A percentile compares a stretch with the other conserved stretches of the same genome.
phyloP scores from a whole-genome alignment of 805 yeast genomes.

The Yarrowia porcina region DNA sequence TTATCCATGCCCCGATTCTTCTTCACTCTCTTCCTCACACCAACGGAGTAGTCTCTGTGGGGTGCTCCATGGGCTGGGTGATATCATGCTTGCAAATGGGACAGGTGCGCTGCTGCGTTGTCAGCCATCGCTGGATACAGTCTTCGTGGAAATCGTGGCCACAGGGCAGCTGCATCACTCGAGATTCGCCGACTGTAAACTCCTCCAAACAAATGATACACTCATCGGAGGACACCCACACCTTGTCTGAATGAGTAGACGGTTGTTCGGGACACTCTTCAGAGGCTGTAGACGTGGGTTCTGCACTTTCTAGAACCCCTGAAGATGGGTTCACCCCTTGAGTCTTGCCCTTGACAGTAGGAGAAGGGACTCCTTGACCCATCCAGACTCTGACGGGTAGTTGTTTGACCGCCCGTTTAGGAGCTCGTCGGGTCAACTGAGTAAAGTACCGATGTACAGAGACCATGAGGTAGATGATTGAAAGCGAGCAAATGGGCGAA shows the following conservation, averaged over 20 bases:
- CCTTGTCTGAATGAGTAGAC: constrained; percentile 32
- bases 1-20: too few species aligned
- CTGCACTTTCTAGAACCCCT: background rate
- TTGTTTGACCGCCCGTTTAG: constrained; percentile 39
- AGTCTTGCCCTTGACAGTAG: background rate
- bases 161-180: constrained; percentile 55
- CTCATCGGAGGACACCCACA: constrained; percentile 48
- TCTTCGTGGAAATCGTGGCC: constrained; percentile 58
- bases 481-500: constrained; percentile 42
- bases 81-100: constrained; percentile 56
- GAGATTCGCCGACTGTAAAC: constrained; percentile 47
- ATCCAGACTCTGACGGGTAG: constrained; percentile 41
- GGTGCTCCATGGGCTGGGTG: constrained; percentile 27
- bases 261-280: background rate
- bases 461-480: constrained; percentile 39
- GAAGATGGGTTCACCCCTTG: background rate
- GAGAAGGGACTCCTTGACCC: constrained; percentile 9
- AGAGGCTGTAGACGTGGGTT: background rate
- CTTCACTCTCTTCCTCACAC: too few species aligned
- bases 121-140: constrained; percentile 60
- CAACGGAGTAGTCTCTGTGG: constrained; percentile 11
- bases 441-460: constrained; percentile 39
- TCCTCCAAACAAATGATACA: constrained; percentile 61
- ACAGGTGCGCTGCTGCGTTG: constrained; percentile 51
- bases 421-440: constrained; percentile 40